Percentiles rank a stretch among this genome's conserved stretches.
These are phyloP conservation scores for Tubosaeta sp. DNA, from an alignment of 768 basidiomycete genomes.

Conservation along the genomic window DNA sequence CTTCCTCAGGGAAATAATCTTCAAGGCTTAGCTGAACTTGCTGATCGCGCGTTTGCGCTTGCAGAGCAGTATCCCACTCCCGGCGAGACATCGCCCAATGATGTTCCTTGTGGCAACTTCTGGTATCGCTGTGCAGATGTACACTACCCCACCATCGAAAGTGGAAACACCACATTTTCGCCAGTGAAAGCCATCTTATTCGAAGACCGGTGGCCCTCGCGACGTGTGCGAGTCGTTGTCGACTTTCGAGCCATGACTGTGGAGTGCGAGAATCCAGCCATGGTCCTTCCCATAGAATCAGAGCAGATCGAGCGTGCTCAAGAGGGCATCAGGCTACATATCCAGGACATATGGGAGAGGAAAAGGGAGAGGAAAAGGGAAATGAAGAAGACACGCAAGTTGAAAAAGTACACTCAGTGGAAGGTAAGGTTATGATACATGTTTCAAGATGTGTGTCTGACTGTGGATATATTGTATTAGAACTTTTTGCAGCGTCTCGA, in stretches of 20 bases:
- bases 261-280: conserved; percentile 7
- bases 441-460: neutral
- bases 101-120: too few species aligned
- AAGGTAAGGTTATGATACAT: conserved; percentile 6
- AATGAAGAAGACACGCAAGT: too few species aligned
- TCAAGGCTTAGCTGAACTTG: conserved; percentile 14
- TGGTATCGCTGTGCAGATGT: too few species aligned
- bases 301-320: conserved; percentile 15
- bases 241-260: conserved; percentile 17
- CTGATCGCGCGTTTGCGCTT: conserved; percentile 17
- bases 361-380: conserved; percentile 2
- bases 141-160: too few species aligned
- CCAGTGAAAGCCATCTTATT: conserved; percentile 15
- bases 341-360: conserved; percentile 10
- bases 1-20: neutral
- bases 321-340: conserved; percentile 12
- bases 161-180: neutral
- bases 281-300: conserved; percentile 15
- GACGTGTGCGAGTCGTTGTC: conserved; percentile 13
- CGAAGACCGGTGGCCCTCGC: conserved; percentile 2
- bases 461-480: too few species aligned
- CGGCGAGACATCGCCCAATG: too few species aligned
- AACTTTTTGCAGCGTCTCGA: conserved; percentile 18
- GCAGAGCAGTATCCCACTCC: neutral
- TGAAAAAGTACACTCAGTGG: conserved; percentile 9